Percentiles rank a stretch among this genome's conserved stretches.
These are phyloP conservation scores for Acer negundo DNA, from an alignment of 345 rosid species.

Conservation along the genomic window DNA sequence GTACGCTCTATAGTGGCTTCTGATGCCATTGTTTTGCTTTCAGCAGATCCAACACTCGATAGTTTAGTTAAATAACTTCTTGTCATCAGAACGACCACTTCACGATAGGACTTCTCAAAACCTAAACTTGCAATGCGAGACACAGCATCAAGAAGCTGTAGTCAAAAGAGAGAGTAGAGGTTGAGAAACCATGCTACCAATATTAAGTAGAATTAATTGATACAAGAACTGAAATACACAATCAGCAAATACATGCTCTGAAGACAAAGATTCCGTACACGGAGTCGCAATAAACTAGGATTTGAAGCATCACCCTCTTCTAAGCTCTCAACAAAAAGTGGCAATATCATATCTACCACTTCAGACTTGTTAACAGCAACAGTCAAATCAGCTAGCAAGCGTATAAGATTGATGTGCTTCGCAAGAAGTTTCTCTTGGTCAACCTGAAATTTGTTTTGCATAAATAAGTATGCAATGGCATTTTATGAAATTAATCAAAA, in stretches of 20 bases:
- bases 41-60: conserved; percentile 82
- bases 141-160: conserved; percentile 99
- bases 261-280: conserved; percentile 59
- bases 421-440: conserved; percentile 84
- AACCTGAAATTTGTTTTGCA: conserved; percentile 57
- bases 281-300: conserved; percentile 88
- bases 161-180: conserved; percentile 24
- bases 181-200: conserved; percentile 30
- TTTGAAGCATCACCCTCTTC: conserved; percentile 98
- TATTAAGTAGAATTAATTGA: conserved; percentile 7
- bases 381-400: conserved; percentile 90
- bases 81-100: conserved; percentile 95
- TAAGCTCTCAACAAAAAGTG: conserved; percentile 91
- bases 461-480: conserved; percentile 7
- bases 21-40: conserved; percentile 80
- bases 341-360: conserved; percentile 96
- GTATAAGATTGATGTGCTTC: conserved; percentile 85
- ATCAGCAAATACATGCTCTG: conserved; percentile 31
- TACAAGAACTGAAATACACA: conserved; percentile 11
- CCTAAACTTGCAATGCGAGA: conserved; percentile 97
- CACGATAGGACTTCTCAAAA: conserved; percentile 97
- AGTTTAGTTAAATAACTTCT: conserved; percentile 85
- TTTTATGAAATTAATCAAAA: conserved; percentile 1
- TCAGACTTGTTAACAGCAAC: conserved; percentile 91
- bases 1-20: conserved; percentile 92